phyloP scores from a whole-genome alignment of 805 yeast species.

The Candida maesae region DNA sequence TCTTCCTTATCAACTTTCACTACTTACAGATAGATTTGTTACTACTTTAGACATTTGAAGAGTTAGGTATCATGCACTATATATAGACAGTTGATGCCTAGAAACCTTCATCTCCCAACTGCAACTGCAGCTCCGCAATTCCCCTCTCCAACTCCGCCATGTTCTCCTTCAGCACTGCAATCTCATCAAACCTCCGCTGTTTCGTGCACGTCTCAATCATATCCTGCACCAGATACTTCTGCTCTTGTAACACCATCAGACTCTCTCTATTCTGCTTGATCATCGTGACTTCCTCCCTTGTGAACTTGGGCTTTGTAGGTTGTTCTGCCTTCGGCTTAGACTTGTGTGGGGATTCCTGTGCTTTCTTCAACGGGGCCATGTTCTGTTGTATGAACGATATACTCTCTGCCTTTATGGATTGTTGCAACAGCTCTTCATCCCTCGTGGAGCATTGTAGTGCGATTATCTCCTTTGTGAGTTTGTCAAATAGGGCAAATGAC shows the following conservation, averaged over 20 bases:
- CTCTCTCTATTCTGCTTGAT: conserved; percentile 64
- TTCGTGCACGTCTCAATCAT: conserved; percentile 49
- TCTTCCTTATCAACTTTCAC: too few relatives aligned
- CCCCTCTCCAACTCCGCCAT: conserved; percentile 6
- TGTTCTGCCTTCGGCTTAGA: conserved; percentile 2
- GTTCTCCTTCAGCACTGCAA: conserved; percentile 23
- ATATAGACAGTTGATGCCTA: too few relatives aligned
- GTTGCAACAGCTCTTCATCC: conserved; percentile 45
- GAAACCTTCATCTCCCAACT: conserved; percentile 29
- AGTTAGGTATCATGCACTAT: neutral
- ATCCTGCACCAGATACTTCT: conserved; percentile 63
- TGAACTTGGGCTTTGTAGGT: conserved; percentile 14
- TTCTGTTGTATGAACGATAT: conserved; percentile 62
- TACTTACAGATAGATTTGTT: too few relatives aligned
- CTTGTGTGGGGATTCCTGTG: conserved; percentile 32
- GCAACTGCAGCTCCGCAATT: conserved; percentile 53
- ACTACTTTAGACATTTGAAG: too few relatives aligned
- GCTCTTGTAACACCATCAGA: conserved; percentile 56
- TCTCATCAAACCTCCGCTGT: conserved; percentile 6
- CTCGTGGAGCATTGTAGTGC: conserved; percentile 31
- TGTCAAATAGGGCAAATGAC: conserved; percentile 49
- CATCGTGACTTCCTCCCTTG: conserved; percentile 44
- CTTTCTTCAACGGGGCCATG: conserved; percentile 57
- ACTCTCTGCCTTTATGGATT: conserved; percentile 54
- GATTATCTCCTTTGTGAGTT: conserved; percentile 41